Base-by-base conservation (phyloP, 2,329 filamentous ascomycete genomes). In the Metarhizium anisopliae region DNA sequence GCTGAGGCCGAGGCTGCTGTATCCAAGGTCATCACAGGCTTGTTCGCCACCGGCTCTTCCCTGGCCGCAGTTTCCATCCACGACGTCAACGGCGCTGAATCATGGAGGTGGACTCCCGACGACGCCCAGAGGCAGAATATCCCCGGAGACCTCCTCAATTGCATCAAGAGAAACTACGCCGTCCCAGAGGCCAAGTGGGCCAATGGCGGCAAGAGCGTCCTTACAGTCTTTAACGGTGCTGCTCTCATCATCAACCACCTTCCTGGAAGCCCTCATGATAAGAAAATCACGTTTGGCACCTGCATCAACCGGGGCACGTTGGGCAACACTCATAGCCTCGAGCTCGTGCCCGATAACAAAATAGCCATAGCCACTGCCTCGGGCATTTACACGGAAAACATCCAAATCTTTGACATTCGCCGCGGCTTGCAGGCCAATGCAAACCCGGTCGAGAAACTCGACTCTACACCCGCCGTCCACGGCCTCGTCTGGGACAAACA, bases 171-270 rank as follows among this genome's bases (percentile, higher is more conserved):
- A 35, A 51, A 43, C 18, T 25, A 11, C 3, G 51, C 38, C 4
- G 51, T 45, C 18, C 51, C 51, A 13, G 51, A 52, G 6, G 40
- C 20, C 20, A 52, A 52, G 25, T 55, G 54, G 54, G 54, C 50
- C 6, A 47, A 55, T 10, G 30, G 49, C 5, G 54, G 54, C 20
- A 10, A 36, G n/a, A 55, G 50, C 42, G 42, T 55, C 36, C 3
- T 55, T 3, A 25, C 54, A 1, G 16, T 55, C 14, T 35, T 51
- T 40, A 35, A 35, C 8, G 32, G 16, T 8, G 54, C 50, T 10
- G 54, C 49, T 11, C 18, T 55, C 42, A 30, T 55, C 29, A 55
- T 55, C 16, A 55, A 55, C n/a, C 42, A 55, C 51, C 40, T 25
- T 2, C 54, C 54, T 6, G 54, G 54, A 8, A 18, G 40, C 25